A percentile compares a stretch with the other conserved stretches of the same genome.
Conservation (phyloP, 2,329 filamentous ascomycete species). For the Sporothrix brunneoviolacea region DNA sequence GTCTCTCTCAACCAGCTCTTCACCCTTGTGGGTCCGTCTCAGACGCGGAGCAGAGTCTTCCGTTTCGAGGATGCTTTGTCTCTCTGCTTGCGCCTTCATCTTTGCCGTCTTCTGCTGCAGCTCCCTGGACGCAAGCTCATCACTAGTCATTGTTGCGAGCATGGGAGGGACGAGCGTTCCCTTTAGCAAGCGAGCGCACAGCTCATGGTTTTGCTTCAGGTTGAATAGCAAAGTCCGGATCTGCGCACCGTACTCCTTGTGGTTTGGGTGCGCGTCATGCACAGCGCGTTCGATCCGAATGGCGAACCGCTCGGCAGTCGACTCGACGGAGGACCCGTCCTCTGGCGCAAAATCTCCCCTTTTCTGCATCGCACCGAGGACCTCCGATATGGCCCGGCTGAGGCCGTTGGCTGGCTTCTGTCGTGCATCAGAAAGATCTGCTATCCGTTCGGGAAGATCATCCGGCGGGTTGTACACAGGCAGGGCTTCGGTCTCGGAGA, state of each 20-base stretch:
- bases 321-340: slow-evolving; percentile 56
- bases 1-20: slow-evolving; percentile 80
- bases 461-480: slow-evolving; percentile 42
- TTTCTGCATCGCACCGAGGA: slow-evolving; percentile 62
- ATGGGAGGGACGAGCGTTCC: slow-evolving; percentile 64
- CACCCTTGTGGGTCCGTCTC: slow-evolving; percentile 87
- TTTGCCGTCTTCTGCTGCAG: slow-evolving; percentile 70
- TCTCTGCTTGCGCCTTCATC: slow-evolving; percentile 71
- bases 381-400: slow-evolving; percentile 59
- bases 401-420: slow-evolving; percentile 64
- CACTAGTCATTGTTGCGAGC: slow-evolving; percentile 79
- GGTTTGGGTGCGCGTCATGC: slow-evolving; percentile 46
- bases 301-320: slow-evolving; percentile 62
- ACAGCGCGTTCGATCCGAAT: slow-evolving; percentile 73
- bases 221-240: slow-evolving; percentile 76
- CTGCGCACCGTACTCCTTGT: slow-evolving; percentile 52
- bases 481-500: slow-evolving; percentile 42
- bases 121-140: slow-evolving; percentile 89
- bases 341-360: slow-evolving; percentile 56
- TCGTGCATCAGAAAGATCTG: slow-evolving; percentile 55
- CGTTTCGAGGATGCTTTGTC: slow-evolving; percentile 76
- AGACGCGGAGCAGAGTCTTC: slow-evolving; percentile 72
- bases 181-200: slow-evolving; percentile 69
- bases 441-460: slow-evolving; percentile 45
- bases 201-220: slow-evolving; percentile 76